These are phyloP conservation scores for Fusarium equiseti DNA, from an alignment of 2,329 filamentous ascomycete species.

Conservation along the genomic window DNA sequence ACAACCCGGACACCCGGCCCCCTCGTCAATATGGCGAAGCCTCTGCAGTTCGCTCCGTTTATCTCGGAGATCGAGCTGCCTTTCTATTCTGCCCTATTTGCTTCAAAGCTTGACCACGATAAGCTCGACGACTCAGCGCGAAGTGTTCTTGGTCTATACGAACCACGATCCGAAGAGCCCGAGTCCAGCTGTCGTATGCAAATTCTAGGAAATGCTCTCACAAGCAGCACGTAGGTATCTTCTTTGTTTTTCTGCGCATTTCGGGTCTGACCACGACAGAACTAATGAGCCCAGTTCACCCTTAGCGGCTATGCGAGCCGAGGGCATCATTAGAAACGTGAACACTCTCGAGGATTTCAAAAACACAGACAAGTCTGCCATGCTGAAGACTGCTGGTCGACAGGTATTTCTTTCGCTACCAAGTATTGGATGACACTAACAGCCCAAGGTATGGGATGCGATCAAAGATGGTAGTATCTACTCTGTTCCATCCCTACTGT, in stretches of 20 bases:
- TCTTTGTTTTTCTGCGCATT: constrained; percentile 34
- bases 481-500: constrained; percentile 89
- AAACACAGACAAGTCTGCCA: constrained; percentile 80
- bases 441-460: constrained; percentile 90
- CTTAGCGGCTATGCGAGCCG: constrained; percentile 80
- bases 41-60: constrained; percentile 84
- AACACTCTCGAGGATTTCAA: constrained; percentile 97
- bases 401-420: constrained; percentile 65
- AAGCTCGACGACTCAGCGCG: constrained; percentile 95
- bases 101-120: constrained; percentile 95
- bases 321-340: constrained; percentile 94
- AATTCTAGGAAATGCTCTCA: constrained; percentile 87
- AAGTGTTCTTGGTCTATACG: constrained; percentile 87
- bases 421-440: constrained; percentile 28
- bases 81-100: constrained; percentile 93
- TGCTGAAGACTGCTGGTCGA: constrained; percentile 82
- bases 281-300: constrained; percentile 67
- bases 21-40: constrained; percentile 61
- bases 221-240: constrained; percentile 78
- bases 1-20: neutral
- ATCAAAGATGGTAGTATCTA: constrained; percentile 97
- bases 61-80: constrained; percentile 93
- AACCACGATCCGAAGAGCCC: constrained; percentile 80
- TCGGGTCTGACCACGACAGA: constrained; percentile 38
- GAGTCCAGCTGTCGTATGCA: constrained; percentile 89